Evolutionary conservation across 2,329 filamentous ascomycete species (phyloP).

Genomic region (Magnaporthiopsis poae): DNA sequence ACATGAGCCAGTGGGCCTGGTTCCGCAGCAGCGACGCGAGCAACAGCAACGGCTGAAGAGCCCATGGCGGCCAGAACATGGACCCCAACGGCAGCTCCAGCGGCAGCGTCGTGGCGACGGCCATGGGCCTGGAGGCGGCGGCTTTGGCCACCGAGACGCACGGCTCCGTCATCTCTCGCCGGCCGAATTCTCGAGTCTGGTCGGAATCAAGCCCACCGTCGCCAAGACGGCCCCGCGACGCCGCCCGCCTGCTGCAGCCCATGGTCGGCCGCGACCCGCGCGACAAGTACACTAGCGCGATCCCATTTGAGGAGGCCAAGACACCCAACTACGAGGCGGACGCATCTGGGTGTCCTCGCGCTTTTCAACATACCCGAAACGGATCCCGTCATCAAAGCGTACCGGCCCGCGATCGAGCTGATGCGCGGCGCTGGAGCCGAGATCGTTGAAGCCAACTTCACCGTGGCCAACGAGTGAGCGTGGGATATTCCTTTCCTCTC

Average conservation of each 20-base stretch:
- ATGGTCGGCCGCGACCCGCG: slow-evolving; percentile 44
- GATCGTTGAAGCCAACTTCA: slow-evolving; percentile 31
- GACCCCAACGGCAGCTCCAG: slow-evolving; percentile 52
- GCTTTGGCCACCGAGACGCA: slow-evolving; percentile 53
- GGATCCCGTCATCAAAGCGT: slow-evolving; percentile 32
- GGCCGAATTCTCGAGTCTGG: slow-evolving; percentile 44
- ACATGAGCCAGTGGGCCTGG: slow-evolving; percentile 57
- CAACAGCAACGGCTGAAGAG: slow-evolving; percentile 53
- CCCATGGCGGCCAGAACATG: slow-evolving; percentile 51
- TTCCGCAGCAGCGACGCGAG: slow-evolving; percentile 46
- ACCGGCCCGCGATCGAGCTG: slow-evolving; percentile 42
- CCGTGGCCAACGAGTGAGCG: slow-evolving; percentile 27
- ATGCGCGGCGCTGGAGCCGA: slow-evolving; percentile 48
- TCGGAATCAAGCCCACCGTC: slow-evolving; percentile 60
- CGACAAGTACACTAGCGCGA: slow-evolving; percentile 56
- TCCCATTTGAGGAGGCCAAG: slow-evolving; percentile 35
- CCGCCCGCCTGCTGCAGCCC: no score
- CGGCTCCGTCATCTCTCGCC: slow-evolving; percentile 56
- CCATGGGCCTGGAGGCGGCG: slow-evolving; percentile 49
- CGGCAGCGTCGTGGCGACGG: slow-evolving; percentile 49
- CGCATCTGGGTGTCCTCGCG: no score
- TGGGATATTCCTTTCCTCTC: no score
- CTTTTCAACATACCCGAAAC: slow-evolving; percentile 4
- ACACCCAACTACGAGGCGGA: slow-evolving; percentile 51
- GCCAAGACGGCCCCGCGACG: no score